Evolutionary conservation across 1,284 basidiomycete genomes (phyloP), one percentile per base, ranked within the genome.

Genomic region (Apiotrichum siamense): DNA sequence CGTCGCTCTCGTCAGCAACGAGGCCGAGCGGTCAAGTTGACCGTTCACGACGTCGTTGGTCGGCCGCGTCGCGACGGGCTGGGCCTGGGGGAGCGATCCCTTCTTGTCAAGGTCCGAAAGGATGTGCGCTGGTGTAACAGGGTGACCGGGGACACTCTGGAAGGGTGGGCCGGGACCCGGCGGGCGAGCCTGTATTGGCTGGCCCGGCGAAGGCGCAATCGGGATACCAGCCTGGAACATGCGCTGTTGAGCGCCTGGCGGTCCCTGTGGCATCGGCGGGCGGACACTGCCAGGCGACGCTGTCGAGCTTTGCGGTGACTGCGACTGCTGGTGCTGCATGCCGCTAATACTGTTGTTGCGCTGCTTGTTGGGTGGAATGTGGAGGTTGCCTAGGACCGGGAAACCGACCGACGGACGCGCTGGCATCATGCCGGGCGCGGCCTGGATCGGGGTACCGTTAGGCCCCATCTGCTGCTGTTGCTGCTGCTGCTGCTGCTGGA

Each of bases 161-260:
- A 55, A 39, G n/a, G 44, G 49, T 7, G 44, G 44, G 13, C 32
- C 36, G 1, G 42, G 38, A 7, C 11, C 25, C 13, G 51, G 44
- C 13, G 49, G 50, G 11, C 49, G 44, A 11, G 23, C 11, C 24
- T 47, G 23, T 2, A 44, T 44, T 17, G 44, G 24, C 39, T 39
- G 50, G 3, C 49, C 52, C 0, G 57, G 45, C 2, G 38, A 31
- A 23, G 47, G 38, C 24, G 53, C 41, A 10, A 66, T 55, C 1
- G 68, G 68, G 13, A 67, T 66, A 27, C 68, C 68, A 35, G 61
- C 58, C 38, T 60, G 58, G 58, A 72, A 59, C 52, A 69, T 58
- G 3, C 61, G 52, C 41, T 62, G 58, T 17, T 49, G 39, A 13
- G 47, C 3, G 3, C 39, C 39, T 13, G 39, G 23, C 4, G 39